phyloP scores from a whole-genome alignment of 2,329 filamentous ascomycete genomes.

The Cercospora sp. region DNA sequence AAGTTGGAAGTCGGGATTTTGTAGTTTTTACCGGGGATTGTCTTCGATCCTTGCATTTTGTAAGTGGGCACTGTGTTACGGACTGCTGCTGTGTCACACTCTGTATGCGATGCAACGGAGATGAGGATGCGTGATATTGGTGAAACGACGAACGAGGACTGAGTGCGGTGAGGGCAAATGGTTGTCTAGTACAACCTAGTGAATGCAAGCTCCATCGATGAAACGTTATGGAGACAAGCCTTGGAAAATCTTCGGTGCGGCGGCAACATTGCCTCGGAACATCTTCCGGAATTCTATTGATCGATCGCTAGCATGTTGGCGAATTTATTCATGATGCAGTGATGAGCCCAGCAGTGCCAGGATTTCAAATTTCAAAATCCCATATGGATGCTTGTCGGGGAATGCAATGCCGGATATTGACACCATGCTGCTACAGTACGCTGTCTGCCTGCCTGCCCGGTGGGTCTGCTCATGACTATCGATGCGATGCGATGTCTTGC shows the following conservation, averaged over 20 bases:
- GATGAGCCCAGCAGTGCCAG: neutral
- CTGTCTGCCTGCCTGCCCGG: neutral
- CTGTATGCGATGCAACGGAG: neutral
- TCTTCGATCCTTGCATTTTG: neutral
- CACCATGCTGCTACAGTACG: neutral
- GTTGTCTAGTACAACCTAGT: neutral
- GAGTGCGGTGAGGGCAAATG: neutral
- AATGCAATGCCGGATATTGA: neutral
- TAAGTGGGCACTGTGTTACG: neutral
- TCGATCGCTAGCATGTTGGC: neutral
- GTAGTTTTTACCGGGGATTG: neutral
- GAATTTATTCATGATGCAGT: neutral
- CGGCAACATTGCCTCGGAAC: neutral
- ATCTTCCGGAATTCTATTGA: neutral
- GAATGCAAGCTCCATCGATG: neutral
- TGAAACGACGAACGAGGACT: neutral
- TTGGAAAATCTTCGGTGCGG: neutral
- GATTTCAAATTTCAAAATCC: neutral
- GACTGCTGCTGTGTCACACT: neutral
- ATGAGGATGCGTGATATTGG: neutral
- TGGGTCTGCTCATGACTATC: neutral
- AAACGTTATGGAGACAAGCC: neutral
- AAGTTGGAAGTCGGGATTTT: neutral
- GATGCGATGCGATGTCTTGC: neutral
- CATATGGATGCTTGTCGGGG: neutral